Conservation (phyloP, 192 early-diverging fungal species). For the Podila verticillata region DNA sequence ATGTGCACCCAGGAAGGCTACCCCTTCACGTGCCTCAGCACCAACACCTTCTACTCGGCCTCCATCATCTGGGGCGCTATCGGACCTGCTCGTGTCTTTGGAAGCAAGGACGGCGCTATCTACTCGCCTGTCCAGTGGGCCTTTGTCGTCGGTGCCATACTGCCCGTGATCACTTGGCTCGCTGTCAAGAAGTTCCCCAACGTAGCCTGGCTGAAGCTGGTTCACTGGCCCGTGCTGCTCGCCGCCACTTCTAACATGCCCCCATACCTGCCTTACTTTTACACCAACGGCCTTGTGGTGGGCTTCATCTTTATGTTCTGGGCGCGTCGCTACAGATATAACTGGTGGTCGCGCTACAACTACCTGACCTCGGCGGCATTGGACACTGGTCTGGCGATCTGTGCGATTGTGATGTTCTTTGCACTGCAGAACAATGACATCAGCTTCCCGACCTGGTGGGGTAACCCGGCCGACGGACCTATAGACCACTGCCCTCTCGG, state of each 20-base stretch:
- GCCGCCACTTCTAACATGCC: too few relatives aligned
- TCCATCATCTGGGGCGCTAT: slow-evolving; percentile 80
- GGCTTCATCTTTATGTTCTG: too few relatives aligned
- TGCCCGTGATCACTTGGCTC: too few relatives aligned
- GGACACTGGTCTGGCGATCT: slow-evolving; percentile 65
- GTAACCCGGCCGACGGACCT: slow-evolving; percentile 1
- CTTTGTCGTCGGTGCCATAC: background rate
- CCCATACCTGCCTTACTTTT: slow-evolving; percentile 5
- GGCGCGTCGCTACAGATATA: too few relatives aligned
- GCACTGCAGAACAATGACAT: slow-evolving; percentile 17
- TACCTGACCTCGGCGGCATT: slow-evolving; percentile 50
- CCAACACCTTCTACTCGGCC: slow-evolving; percentile 65
- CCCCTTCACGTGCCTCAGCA: slow-evolving; percentile 56
- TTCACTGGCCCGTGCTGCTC: slow-evolving; percentile 59
- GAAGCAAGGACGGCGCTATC: slow-evolving; percentile 16
- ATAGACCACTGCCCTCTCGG: slow-evolving; percentile 18
- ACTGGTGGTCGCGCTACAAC: too few relatives aligned
- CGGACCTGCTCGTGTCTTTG: slow-evolving; percentile 69
- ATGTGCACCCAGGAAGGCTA: slow-evolving; percentile 49
- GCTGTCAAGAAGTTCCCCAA: too few relatives aligned
- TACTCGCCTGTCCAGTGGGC: background rate
- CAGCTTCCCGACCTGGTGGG: slow-evolving; percentile 17
- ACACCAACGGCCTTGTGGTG: too few relatives aligned
- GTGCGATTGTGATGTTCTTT: slow-evolving; percentile 55
- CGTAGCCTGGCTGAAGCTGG: slow-evolving; percentile 35